Conservation (phyloP, 345 rosid genomes). For the Populus alba region DNA sequence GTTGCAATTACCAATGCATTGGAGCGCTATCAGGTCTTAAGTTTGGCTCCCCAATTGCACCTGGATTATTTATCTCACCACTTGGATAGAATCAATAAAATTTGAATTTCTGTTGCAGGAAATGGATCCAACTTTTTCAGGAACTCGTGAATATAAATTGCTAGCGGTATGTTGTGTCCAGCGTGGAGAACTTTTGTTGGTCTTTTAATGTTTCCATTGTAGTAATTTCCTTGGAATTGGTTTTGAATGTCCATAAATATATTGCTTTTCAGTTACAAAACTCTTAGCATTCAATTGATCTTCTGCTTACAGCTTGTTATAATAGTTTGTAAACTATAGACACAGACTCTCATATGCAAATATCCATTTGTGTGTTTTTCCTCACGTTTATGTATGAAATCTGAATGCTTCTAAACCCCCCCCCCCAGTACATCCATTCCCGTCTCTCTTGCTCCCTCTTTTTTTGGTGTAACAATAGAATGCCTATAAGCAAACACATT, state of each 20-base stretch:
- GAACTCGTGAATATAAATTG: constrained; percentile 82
- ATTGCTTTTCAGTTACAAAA: not conserved
- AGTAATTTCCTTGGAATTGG: not conserved
- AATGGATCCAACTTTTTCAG: constrained; percentile 90
- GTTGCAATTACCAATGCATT: constrained; percentile 87
- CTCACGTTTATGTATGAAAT: not conserved
- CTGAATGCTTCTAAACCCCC: not conserved
- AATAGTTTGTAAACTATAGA: not conserved
- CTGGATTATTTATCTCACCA: not conserved
- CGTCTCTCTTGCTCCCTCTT: no score
- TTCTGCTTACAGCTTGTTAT: not conserved
- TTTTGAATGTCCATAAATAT: not conserved
- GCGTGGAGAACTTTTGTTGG: not conserved
- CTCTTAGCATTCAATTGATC: not conserved
- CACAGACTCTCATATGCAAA: not conserved
- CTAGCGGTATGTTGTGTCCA: constrained; percentile 45
- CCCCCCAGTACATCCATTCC: not conserved
- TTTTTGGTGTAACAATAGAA: not conserved
- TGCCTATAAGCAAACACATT: not conserved
- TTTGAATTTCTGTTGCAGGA: constrained; percentile 52
- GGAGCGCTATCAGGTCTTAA: constrained; percentile 79
- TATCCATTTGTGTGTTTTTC: not conserved
- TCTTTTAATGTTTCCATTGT: not conserved
- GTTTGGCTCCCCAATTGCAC: constrained; percentile 17
- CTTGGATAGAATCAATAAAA: constrained; percentile 11